Base-by-base conservation (phyloP, 2,329 filamentous ascomycete species). In the Diaporthe sp. region DNA sequence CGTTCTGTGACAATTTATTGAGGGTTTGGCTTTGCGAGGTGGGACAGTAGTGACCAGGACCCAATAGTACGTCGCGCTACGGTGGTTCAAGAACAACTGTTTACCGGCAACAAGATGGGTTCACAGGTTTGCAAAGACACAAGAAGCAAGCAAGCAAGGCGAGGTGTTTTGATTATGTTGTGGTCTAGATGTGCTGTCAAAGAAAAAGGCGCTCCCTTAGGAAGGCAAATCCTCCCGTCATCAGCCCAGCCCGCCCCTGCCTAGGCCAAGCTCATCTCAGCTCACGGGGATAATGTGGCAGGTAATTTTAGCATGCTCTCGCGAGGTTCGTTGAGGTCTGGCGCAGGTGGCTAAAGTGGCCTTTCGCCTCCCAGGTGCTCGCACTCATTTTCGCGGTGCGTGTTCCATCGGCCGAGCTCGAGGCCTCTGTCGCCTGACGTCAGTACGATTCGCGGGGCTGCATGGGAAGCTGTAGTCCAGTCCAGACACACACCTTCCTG, bases 361-460 rank as follows among this genome's bases (percentile, higher is more conserved):
- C 46, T 22, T 68, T 22, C 31, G 9, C 65, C 46, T 37, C 62
- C 62, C 62, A 53, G 28, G 6, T 25, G 46, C 62, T 42, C 46
- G 4, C 62, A 28, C 46, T 42, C 46, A 22, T 42, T 17, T 25
- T 28, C 46, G 70, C 31, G 37, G 51, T 53, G 70, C 42, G 55
- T 60, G 25, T 37, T 22, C 53, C 68, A 37, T 72, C 57, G 71
- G 57, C 57, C 71, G 57, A 72, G 71, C 46, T 51, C 17, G 28
- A 28, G 71, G 71, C 57, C 71, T 62, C 57, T 61, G 55, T 72
- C 57, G 71, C 71, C 71, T 73, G 71, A 73, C 71, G 71, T 73
- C 71, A 73, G 58, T 65, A 73, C 71, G 58, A 73, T 46, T 5
- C 71, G 46, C 49, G 71, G 71, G 58, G 71, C 71, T 22, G 51